Conservation (phyloP, 2,329 filamentous ascomycete species). For the Ophiostoma piceae region DNA sequence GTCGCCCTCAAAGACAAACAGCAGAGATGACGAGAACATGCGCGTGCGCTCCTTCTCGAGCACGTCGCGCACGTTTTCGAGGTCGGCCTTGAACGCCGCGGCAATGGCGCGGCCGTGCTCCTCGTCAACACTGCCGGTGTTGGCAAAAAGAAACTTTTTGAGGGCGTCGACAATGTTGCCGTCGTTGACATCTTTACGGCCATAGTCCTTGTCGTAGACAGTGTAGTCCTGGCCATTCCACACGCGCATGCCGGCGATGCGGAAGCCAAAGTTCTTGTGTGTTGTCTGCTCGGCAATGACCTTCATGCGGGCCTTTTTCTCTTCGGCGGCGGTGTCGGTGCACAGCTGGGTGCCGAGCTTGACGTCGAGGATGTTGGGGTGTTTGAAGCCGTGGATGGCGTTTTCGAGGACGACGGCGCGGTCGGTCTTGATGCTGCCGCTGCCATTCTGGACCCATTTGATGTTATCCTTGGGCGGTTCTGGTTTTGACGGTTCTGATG, state of each 20-base stretch:
- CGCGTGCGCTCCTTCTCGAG: conserved; percentile 53
- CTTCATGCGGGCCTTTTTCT: conserved; percentile 57
- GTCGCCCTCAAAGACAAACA: conserved; percentile 62
- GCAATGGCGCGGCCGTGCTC: conserved; percentile 54
- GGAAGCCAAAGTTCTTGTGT: conserved; percentile 55
- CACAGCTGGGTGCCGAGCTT: conserved; percentile 85
- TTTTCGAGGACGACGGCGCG: conserved; percentile 82
- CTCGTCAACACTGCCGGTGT: conserved; percentile 52
- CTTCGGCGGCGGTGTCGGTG: conserved; percentile 63
- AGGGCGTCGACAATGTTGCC: conserved; percentile 52
- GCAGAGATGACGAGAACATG: conserved; percentile 59
- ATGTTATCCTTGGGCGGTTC: conserved; percentile 29
- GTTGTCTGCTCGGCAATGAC: conserved; percentile 56
- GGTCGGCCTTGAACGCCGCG: conserved; percentile 48
- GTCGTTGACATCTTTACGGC: conserved; percentile 48
- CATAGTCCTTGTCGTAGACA: conserved; percentile 60
- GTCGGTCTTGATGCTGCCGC: conserved; percentile 65
- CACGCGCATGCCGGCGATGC: conserved; percentile 61
- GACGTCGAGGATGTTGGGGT: conserved; percentile 86
- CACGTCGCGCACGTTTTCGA: conserved; percentile 49
- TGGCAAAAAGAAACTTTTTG: conserved; percentile 54
- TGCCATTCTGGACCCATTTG: conserved; percentile 47
- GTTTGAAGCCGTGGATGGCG: conserved; percentile 70
- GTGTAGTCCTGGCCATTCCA: conserved; percentile 56
- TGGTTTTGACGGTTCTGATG: conserved; percentile 23